Base-by-base conservation (phyloP, 2,329 filamentous ascomycete genomes). In the Cytospora piceicola region DNA sequence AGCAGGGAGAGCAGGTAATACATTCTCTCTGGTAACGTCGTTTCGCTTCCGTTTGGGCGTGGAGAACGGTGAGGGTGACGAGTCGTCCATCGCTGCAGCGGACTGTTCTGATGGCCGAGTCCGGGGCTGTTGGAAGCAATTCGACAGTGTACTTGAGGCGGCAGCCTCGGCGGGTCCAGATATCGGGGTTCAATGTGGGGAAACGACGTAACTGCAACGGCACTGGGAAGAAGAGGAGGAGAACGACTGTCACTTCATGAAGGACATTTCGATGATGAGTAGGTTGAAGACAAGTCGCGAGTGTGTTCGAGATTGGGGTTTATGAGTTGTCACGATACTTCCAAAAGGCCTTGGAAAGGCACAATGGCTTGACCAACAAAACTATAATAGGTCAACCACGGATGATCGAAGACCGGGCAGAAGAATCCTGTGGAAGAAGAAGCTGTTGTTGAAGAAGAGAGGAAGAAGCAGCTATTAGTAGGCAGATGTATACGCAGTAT, bases 1-100 rank as follows among this genome's bases (percentile, higher is more conserved):
- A 8, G 64, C 34, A 14, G 39, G 27, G 14, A 56, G 60, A 22
- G 30, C 30, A 15, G 39, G 27, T 17, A 56, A 58, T 24, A 22
- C 30, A 14, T 67, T 57, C 20, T 72, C 68, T 58, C 39, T 30
- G 56, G 67, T 60, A 32, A 71, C 64, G 58, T 74, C 66, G 30
- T 58, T 60, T 34, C 70, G 71, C 69, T 75, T 75, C 30, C 74
- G 66, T 68, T 75, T 75, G 24, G 74, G 74, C 3, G 74, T 73
- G 15, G 70, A 71, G 39, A 71, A 64, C 5, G 70, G 69, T 3
- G 72, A 70, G 15, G 69, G 51, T 4, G 61, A 34, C 4, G 60
- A 51, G 52, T 63, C 63, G 27, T 65, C 54, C 66, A 68, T 68
- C 32, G 17, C 24, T 55, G 59, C 29, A n/a, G 42, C 27, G 27